Percentiles rank a stretch among this genome's conserved stretches.
Conservation (phyloP, 768 basidiomycete species). For the Lentinula lateritia region DNA sequence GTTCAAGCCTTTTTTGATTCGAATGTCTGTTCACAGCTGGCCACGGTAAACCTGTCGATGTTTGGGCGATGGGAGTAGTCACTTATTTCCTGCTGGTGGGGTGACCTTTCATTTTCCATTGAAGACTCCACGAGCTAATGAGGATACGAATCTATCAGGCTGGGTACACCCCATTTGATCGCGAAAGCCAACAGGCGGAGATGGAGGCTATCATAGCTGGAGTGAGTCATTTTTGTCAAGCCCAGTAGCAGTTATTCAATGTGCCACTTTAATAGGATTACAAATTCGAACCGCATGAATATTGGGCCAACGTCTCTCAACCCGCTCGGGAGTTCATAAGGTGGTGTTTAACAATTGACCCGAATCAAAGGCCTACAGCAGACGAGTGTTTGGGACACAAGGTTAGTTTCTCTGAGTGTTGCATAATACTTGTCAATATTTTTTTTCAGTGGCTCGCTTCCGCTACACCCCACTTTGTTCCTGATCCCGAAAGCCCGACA, state of each 20-base stretch:
- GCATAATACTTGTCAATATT: too few relatives aligned
- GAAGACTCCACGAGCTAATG: neutral
- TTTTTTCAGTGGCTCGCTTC: conserved; percentile 62
- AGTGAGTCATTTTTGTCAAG: neutral
- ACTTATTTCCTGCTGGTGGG: conserved; percentile 29
- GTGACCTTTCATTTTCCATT: neutral
- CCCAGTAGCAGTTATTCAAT: too few relatives aligned
- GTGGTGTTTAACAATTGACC: conserved; percentile 83
- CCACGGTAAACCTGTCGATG: conserved; percentile 90
- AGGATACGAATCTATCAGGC: conserved; percentile 74
- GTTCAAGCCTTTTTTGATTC: neutral
- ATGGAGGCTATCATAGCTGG: conserved; percentile 94
- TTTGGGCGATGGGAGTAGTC: conserved; percentile 99
- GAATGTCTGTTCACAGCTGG: conserved; percentile 47
- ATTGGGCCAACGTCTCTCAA: conserved; percentile 81
- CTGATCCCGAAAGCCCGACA: conserved; percentile 47
- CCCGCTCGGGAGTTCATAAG: conserved; percentile 81
- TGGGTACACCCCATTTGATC: conserved; percentile 96
- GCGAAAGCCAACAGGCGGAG: conserved; percentile 81
- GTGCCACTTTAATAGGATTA: conserved; percentile 45
- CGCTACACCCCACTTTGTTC: conserved; percentile 64
- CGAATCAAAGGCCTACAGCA: conserved; percentile 73
- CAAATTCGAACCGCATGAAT: conserved; percentile 74
- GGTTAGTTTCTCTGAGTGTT: conserved; percentile 20
- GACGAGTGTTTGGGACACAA: conserved; percentile 65